Evolutionary conservation across 176 grass and related monocot species (phyloP).

Genomic region (Phoenix dactylifera): DNA sequence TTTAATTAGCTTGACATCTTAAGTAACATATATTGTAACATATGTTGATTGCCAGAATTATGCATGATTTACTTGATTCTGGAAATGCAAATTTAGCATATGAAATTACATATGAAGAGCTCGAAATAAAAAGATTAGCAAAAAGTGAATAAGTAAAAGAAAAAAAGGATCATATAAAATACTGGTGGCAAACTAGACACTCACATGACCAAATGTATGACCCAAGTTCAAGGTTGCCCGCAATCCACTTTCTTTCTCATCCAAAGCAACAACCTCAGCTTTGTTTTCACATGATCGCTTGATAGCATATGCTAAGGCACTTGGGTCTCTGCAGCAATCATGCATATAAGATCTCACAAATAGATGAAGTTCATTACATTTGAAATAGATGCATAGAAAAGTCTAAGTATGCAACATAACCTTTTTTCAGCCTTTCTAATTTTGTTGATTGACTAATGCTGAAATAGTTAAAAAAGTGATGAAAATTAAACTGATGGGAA

Average conservation of each 20-base stretch:
- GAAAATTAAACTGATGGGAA: no score
- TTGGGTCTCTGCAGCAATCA: slow-evolving; percentile 62
- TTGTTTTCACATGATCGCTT: slow-evolving; percentile 99
- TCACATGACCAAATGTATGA: slow-evolving; percentile 97
- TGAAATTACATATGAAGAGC: neutral
- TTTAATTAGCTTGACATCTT: no score
- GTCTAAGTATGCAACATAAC: no score
- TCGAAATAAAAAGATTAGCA: neutral
- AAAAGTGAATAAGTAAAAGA: neutral
- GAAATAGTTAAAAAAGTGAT: no score
- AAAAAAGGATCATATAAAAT: neutral
- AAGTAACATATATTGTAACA: no score
- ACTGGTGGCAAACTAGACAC: slow-evolving; percentile 17
- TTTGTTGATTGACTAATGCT: no score
- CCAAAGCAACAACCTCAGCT: slow-evolving; percentile 89
- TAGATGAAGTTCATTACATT: no score
- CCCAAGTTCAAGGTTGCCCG: slow-evolving; percentile 91
- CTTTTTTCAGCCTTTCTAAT: no score
- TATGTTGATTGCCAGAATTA: no score
- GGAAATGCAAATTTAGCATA: no score
- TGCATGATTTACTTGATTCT: no score
- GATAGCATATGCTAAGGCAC: slow-evolving; percentile 70
- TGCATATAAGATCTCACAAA: slow-evolving; percentile 1
- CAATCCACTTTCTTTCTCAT: slow-evolving; percentile 93
- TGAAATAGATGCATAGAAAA: no score